phyloP scores from a whole-genome alignment of 495 filamentous ascomycete genomes.

The Penicillium argentinense region DNA sequence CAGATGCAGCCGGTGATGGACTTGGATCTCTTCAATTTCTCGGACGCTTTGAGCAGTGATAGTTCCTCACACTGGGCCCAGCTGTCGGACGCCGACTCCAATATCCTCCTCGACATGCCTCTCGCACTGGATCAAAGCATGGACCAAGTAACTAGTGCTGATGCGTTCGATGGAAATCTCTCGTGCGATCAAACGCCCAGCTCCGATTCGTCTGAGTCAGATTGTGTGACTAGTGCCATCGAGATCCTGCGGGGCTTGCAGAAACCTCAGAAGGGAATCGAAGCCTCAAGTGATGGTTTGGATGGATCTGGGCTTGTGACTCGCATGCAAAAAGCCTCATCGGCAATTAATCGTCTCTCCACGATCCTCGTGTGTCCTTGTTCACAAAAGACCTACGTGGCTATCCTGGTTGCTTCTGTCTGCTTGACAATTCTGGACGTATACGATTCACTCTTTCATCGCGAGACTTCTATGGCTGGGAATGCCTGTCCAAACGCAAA shows the following conservation, averaged over 20 bases:
- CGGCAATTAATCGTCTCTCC: conserved; percentile 9
- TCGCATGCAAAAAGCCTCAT: background rate
- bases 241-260: background rate
- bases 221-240: conserved; percentile 3
- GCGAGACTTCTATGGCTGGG: background rate
- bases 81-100: no score
- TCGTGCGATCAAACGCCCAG: conserved; percentile 1
- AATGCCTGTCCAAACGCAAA: background rate
- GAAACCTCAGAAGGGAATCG: background rate
- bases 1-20: no score
- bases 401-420: conserved; percentile 10
- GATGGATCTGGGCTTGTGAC: no score
- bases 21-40: no score
- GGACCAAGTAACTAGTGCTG: background rate
- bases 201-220: conserved; percentile 3
- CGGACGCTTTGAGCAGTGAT: no score
- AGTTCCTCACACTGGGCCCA: no score
- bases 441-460: conserved; percentile 4
- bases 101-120: background rate
- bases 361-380: conserved; percentile 18
- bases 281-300: no score
- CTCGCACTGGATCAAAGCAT: background rate
- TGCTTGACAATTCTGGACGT: conserved; percentile 18
- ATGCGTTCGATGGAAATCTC: background rate
- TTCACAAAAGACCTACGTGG: conserved; percentile 11